Evolutionary conservation across 2,329 filamentous ascomycete species (phyloP).

Genomic region (Hypoxylon rubiginosum): DNA sequence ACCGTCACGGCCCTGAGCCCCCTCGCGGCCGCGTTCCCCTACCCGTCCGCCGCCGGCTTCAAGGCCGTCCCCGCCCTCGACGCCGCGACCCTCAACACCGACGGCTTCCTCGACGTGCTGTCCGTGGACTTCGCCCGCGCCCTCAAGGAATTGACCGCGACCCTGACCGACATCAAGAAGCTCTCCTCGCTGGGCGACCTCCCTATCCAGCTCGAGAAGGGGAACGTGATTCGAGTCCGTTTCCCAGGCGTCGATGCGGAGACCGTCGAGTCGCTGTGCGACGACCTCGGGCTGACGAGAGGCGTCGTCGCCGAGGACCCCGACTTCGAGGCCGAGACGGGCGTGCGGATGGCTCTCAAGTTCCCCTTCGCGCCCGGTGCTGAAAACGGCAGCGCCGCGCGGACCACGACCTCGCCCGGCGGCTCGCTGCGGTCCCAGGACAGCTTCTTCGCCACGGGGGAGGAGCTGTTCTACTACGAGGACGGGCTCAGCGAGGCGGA

Average conservation of each 20-base stretch:
- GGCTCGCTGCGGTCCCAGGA: conserved; percentile 61
- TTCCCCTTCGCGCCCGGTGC: conserved; percentile 85
- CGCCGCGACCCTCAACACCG: conserved; percentile 78
- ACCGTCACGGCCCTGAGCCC: conserved; percentile 90
- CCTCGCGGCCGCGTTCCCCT: conserved; percentile 69
- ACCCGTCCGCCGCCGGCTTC: conserved; percentile 55
- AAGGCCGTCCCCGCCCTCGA: conserved; percentile 58
- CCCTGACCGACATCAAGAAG: conserved; percentile 84
- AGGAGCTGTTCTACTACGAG: conserved; percentile 59
- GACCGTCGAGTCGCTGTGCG: conserved; percentile 85
- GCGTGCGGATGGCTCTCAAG: conserved; percentile 79
- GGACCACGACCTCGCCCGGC: conserved; percentile 61
- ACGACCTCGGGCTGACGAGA: conserved; percentile 86
- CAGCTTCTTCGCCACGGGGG: conserved; percentile 48
- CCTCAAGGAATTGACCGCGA: conserved; percentile 83
- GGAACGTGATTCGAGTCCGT: conserved; percentile 79
- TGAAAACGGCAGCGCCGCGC: conserved; percentile 37
- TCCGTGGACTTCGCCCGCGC: conserved; percentile 90
- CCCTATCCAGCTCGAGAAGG: conserved; percentile 79
- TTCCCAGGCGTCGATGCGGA: conserved; percentile 92
- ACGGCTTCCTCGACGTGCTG: conserved; percentile 86
- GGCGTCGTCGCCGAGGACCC: conserved; percentile 83
- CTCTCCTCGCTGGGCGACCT: conserved; percentile 85
- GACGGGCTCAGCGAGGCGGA: conserved; percentile 56
- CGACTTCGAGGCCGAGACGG: conserved; percentile 76